Evolutionary conservation across 2,329 filamentous ascomycete genomes (phyloP).

Genomic region (Talaromyces albobiverticillius): DNA sequence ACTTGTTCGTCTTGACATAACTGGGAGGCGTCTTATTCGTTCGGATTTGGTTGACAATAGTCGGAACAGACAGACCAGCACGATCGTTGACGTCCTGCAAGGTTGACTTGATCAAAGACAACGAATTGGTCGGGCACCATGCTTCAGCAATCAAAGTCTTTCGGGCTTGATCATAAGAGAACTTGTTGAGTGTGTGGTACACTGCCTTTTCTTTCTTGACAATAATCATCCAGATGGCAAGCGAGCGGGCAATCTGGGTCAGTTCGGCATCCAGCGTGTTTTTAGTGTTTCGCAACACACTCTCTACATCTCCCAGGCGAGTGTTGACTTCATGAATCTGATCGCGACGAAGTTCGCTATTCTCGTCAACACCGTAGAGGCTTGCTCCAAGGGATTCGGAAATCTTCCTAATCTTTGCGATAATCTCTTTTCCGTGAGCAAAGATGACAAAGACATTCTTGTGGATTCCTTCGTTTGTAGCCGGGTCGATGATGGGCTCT

Average conservation of each 20-base stretch:
- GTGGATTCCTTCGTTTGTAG: conserved; percentile 84
- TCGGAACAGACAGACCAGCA: conserved; percentile 92
- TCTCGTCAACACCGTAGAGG: conserved; percentile 95
- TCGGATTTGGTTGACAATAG: conserved; percentile 95
- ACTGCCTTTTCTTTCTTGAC: conserved; percentile 98
- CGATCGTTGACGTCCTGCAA: conserved; percentile 95
- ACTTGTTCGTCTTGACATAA: conserved; percentile 97
- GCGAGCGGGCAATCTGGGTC: conserved; percentile 84
- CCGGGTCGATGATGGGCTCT: conserved; percentile 85
- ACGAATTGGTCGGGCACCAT: conserved; percentile 91
- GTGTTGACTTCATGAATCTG: conserved; percentile 98
- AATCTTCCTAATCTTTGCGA: conserved; percentile 98
- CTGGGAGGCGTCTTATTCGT: conserved; percentile 98
- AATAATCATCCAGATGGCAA: conserved; percentile 96
- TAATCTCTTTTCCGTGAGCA: conserved; percentile 95
- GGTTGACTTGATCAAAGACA: conserved; percentile 85
- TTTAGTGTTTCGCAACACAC: conserved; percentile 92
- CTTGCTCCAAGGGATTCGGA: conserved; percentile 96
- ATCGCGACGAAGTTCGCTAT: conserved; percentile 88
- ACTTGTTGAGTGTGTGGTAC: conserved; percentile 91
- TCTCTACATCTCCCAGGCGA: conserved; percentile 83
- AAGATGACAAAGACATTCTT: conserved; percentile 99
- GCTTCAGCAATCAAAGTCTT: conserved; percentile 97
- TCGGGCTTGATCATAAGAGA: conserved; percentile 92
- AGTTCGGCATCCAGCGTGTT: conserved; percentile 89